A percentile compares a stretch with the other conserved stretches of the same genome.
phyloP scores from a whole-genome alignment of 228 moss, liverwort and hornwort species.

The Sphagnum fallax region DNA sequence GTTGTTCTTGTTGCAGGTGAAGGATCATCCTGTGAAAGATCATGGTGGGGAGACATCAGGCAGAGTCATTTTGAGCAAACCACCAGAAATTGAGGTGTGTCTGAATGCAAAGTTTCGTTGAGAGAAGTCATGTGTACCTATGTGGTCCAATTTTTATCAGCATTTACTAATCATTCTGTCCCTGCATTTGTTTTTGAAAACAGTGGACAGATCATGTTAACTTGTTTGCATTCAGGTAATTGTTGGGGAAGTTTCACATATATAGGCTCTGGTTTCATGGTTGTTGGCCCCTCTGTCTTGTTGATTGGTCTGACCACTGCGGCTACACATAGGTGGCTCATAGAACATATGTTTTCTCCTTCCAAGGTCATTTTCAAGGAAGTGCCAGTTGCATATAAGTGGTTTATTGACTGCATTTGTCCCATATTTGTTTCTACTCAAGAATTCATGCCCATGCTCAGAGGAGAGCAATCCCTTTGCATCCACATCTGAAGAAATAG shows the following conservation, averaged over 20 bases:
- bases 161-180: background rate
- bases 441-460: conserved; percentile 55
- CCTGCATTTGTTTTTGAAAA: background rate
- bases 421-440: conserved; percentile 45
- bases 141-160: too few species aligned
- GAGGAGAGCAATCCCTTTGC: conserved; percentile 31
- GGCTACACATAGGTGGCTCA: background rate
- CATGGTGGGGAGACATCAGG: conserved; percentile 72
- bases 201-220: background rate
- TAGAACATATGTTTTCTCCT: conserved; percentile 1
- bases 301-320: background rate
- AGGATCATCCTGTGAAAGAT: conserved; percentile 84
- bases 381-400: conserved; percentile 39
- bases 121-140: too few species aligned
- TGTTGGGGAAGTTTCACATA: background rate
- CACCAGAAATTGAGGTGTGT: conserved; percentile 62
- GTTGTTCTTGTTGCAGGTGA: conserved; percentile 46
- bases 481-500: background rate
- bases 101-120: background rate
- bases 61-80: conserved; percentile 75
- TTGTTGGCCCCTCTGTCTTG: background rate
- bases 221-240: too few species aligned
- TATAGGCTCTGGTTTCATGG: background rate
- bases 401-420: conserved; percentile 43
- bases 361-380: conserved; percentile 39